These are phyloP conservation scores for Claviceps purpurea DNA, from an alignment of 2,329 filamentous ascomycete genomes.

Conservation along the genomic window DNA sequence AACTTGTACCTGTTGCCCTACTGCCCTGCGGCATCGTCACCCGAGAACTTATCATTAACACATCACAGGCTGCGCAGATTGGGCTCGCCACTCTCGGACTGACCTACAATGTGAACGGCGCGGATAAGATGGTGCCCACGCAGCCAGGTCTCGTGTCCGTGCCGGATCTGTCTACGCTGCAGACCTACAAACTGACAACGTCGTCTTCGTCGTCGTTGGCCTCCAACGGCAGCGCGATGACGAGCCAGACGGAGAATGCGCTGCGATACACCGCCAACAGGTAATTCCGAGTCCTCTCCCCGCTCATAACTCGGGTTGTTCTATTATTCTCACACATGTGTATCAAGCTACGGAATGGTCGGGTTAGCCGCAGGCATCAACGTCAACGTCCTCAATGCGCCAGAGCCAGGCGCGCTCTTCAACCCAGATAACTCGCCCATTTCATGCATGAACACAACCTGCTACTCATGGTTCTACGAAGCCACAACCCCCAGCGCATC, in stretches of 20 bases:
- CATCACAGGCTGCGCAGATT: constrained; percentile 24
- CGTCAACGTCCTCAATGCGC: constrained; percentile 7
- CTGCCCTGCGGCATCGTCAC: too few relatives aligned
- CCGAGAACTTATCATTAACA: neutral
- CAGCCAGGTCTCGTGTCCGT: constrained; percentile 21
- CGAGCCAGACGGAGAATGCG: constrained; percentile 13
- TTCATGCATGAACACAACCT: constrained; percentile 19
- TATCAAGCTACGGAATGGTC: neutral
- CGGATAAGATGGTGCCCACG: constrained; percentile 19
- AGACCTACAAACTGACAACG: constrained; percentile 15
- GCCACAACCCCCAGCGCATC: constrained; percentile 7
- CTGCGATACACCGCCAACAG: constrained; percentile 30
- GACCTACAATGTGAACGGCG: constrained; percentile 27
- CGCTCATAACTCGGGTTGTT: too few relatives aligned
- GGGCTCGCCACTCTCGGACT: constrained; percentile 29
- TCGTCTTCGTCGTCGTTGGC: constrained; percentile 5
- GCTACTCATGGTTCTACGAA: constrained; percentile 27
- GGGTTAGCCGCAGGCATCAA: constrained; percentile 14
- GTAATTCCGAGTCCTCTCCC: constrained; percentile 8
- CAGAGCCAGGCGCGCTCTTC: constrained; percentile 17
- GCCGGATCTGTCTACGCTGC: constrained; percentile 22
- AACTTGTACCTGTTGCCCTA: too few relatives aligned
- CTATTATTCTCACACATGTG: too few relatives aligned
- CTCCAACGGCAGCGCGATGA: neutral
- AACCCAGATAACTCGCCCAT: constrained; percentile 15